These are phyloP conservation scores for Wickerhamomyces ciferrii DNA, from an alignment of 805 yeast genomes.

Conservation along the genomic window DNA sequence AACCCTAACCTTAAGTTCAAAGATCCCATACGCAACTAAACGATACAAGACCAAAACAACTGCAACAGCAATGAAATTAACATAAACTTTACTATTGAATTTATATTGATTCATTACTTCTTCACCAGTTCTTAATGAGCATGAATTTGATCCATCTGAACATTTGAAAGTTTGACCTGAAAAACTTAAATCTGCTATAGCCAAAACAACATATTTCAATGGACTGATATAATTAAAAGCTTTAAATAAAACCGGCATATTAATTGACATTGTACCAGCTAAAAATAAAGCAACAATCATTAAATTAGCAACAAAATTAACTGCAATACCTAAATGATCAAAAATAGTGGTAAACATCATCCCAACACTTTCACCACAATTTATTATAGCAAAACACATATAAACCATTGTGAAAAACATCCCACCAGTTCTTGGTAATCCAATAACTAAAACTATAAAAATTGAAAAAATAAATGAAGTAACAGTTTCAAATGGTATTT, in stretches of 20 bases:
- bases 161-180: constrained; percentile 47
- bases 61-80: constrained; percentile 33
- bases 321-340: constrained; percentile 74
- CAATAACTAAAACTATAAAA: constrained; percentile 64
- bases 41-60: constrained; percentile 28
- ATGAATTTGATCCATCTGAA: constrained; percentile 22
- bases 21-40: constrained; percentile 26
- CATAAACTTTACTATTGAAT: constrained; percentile 22
- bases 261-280: constrained; percentile 80
- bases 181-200: constrained; percentile 52
- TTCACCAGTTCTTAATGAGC: constrained; percentile 48
- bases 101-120: constrained; percentile 50
- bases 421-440: constrained; percentile 61
- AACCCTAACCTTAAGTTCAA: constrained; percentile 8
- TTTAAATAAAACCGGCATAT: constrained; percentile 63
- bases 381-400: constrained; percentile 46
- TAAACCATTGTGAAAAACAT: constrained; percentile 61
- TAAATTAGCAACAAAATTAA: constrained; percentile 62
- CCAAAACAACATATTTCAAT: constrained; percentile 57
- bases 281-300: constrained; percentile 71
- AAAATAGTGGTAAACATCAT: constrained; percentile 73
- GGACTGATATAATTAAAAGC: constrained; percentile 80
- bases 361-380: constrained; percentile 79
- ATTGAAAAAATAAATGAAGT: constrained; percentile 54
- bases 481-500: constrained; percentile 61